Conservation (phyloP, 2,329 filamentous ascomycete genomes). For the Neocucurbitaria cava region DNA sequence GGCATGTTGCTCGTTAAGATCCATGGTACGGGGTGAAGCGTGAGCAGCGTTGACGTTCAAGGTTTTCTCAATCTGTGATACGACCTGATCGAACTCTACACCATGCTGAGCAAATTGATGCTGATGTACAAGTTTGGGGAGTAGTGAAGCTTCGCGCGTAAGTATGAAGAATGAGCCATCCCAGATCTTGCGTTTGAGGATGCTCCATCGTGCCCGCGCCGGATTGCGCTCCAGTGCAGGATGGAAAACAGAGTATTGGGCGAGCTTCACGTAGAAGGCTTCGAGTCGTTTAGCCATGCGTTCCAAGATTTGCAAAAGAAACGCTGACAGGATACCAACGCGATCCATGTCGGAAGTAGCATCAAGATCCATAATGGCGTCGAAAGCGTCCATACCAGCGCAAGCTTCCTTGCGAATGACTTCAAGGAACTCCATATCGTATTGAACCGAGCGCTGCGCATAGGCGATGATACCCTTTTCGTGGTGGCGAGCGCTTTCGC, state of each 20-base stretch:
- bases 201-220: slow-evolving; percentile 60
- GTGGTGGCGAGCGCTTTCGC: slow-evolving; percentile 57
- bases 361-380: slow-evolving; percentile 56
- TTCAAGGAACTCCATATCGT: slow-evolving; percentile 62
- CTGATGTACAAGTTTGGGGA: background rate
- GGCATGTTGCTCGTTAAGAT: slow-evolving; percentile 24
- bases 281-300: slow-evolving; percentile 61
- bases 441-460: slow-evolving; percentile 56
- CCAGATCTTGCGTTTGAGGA: slow-evolving; percentile 56
- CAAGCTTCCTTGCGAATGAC: slow-evolving; percentile 62
- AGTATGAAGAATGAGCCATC: slow-evolving; percentile 61
- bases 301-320: slow-evolving; percentile 61
- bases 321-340: slow-evolving; percentile 50
- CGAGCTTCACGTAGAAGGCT: slow-evolving; percentile 60
- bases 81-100: slow-evolving; percentile 19
- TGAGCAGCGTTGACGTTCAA: background rate
- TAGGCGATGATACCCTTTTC: slow-evolving; percentile 62
- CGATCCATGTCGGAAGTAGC: slow-evolving; percentile 49
- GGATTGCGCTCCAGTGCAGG: slow-evolving; percentile 62
- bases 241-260: slow-evolving; percentile 58
- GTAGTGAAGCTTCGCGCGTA: no score
- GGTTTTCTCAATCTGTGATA: slow-evolving; percentile 12
- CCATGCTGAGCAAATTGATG: slow-evolving; percentile 27
- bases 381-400: slow-evolving; percentile 60
- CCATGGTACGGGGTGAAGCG: slow-evolving; percentile 5